Evolutionary conservation across 352 stramenopile species (phyloP).

Genomic region (Globisporangium uncinulatum): DNA sequence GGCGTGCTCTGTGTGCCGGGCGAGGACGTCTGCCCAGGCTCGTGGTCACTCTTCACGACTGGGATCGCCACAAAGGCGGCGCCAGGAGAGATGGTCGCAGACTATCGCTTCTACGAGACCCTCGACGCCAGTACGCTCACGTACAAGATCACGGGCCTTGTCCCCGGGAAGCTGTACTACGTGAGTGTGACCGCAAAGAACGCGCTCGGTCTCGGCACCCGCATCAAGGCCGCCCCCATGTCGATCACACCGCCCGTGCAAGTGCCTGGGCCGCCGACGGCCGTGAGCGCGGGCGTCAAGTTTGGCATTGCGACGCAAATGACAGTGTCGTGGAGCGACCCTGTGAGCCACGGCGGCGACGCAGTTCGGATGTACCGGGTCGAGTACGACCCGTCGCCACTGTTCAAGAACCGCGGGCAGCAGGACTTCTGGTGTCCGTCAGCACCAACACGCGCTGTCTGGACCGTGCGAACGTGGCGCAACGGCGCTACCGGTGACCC

Average conservation of each 20-base stretch:
- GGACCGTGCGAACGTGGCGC: conserved; percentile 37
- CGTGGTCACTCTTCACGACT: conserved; percentile 31
- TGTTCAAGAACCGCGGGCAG: conserved; percentile 57
- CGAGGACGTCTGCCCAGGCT: conserved; percentile 37
- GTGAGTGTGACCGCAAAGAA: conserved; percentile 89
- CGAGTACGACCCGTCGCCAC: conserved; percentile 63
- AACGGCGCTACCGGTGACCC: conserved; percentile 16
- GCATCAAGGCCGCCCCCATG: conserved; percentile 29
- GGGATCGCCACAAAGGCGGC: conserved; percentile 28
- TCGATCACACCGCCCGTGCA: conserved; percentile 67
- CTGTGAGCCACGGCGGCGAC: conserved; percentile 49
- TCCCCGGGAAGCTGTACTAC: conserved; percentile 74
- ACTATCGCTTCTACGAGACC: conserved; percentile 71
- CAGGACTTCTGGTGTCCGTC: conserved; percentile 65
- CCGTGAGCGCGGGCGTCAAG: conserved; percentile 71
- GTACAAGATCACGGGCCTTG: conserved; percentile 68
- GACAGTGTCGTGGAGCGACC: conserved; percentile 37
- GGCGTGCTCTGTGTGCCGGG: conserved; percentile 40
- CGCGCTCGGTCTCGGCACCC: conserved; percentile 47
- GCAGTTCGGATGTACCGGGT: conserved; percentile 70
- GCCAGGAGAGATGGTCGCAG: conserved; percentile 47
- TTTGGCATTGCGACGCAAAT: conserved; percentile 73
- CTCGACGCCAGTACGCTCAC: conserved; percentile 44
- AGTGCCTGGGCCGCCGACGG: conserved; percentile 57
- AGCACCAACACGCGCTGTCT: conserved; percentile 47